phyloP scores from a whole-genome alignment of 2,329 filamentous ascomycete genomes.

The Sarocladium brachiariae region DNA sequence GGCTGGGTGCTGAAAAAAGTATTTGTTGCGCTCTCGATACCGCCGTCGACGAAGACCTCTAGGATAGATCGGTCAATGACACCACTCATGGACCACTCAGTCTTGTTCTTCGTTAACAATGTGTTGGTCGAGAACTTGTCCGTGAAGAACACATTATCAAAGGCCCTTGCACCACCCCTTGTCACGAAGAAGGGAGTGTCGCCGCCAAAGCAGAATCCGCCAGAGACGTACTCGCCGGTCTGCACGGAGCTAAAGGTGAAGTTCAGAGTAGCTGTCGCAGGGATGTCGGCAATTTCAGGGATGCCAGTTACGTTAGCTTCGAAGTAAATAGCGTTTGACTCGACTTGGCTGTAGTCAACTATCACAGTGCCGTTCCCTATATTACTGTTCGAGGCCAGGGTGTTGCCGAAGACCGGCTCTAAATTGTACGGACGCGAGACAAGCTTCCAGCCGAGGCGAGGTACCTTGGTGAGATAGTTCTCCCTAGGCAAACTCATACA shows the following conservation, averaged over 20 bases:
- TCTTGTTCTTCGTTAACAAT: conserved; percentile 12
- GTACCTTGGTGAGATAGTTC: conserved; percentile 44
- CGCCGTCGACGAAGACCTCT: conserved; percentile 27
- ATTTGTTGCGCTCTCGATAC: conserved; percentile 25
- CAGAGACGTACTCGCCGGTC: conserved; percentile 20
- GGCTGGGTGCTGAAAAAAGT: conserved; percentile 24
- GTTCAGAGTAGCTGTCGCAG: conserved; percentile 20
- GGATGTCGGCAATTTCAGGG: conserved; percentile 14
- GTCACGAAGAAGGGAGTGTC: conserved; percentile 23
- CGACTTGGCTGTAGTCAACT: conserved; percentile 42
- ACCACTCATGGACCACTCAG: conserved; percentile 22
- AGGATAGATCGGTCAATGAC: conserved; percentile 28
- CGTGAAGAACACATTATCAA: conserved; percentile 26
- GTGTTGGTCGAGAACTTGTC: conserved; percentile 22
- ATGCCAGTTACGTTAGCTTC: conserved; percentile 43
- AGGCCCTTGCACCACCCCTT: conserved; percentile 20
- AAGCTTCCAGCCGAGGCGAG: conserved; percentile 44
- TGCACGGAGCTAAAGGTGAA: conserved; percentile 20
- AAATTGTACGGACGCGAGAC: conserved; percentile 43
- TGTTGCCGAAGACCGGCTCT: conserved; percentile 35
- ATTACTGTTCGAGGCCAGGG: conserved; percentile 34
- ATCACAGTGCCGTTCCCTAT: conserved; percentile 41
- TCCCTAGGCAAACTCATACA: conserved; percentile 33
- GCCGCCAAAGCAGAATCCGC: conserved; percentile 21
- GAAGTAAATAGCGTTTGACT: conserved; percentile 46